Conservation (phyloP, 1,284 basidiomycete genomes). For the Coniferiporia sulphurascens region DNA sequence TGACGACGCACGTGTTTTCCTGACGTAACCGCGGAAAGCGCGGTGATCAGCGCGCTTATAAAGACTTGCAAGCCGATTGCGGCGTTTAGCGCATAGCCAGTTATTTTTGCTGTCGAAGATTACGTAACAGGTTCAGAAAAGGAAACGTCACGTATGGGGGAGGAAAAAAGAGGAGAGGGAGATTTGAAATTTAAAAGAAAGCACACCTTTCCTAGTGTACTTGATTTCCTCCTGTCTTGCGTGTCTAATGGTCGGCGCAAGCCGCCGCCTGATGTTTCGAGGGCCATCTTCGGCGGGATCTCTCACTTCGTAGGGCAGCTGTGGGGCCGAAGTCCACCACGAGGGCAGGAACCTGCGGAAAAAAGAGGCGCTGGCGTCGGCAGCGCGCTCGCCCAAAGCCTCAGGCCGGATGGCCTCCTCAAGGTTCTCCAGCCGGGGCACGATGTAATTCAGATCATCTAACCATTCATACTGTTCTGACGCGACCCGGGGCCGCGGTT, state of each 20-base stretch:
- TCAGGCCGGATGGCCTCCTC: too few relatives aligned
- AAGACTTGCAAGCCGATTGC: conserved; percentile 54
- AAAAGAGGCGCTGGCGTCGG: too few relatives aligned
- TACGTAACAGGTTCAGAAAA: background rate
- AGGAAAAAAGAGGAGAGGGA: background rate
- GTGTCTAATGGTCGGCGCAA: conserved; percentile 24
- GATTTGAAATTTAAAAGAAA: background rate
- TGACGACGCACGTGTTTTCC: conserved; percentile 33
- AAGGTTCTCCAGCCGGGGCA: too few relatives aligned
- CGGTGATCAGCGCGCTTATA: conserved; percentile 64
- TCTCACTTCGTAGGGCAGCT: too few relatives aligned
- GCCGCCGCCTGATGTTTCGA: too few relatives aligned
- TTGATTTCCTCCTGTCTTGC: conserved; percentile 26
- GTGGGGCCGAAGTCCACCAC: too few relatives aligned
- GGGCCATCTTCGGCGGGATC: too few relatives aligned
- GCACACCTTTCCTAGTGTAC: conserved; percentile 18
- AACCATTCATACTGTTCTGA: too few relatives aligned
- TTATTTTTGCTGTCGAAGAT: conserved; percentile 37
- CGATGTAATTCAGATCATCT: too few relatives aligned
- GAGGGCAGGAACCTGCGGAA: too few relatives aligned
- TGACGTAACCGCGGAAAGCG: conserved; percentile 46
- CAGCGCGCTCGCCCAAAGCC: too few relatives aligned
- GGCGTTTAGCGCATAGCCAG: conserved; percentile 48
- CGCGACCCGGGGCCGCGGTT: too few relatives aligned
- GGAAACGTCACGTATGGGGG: background rate